Conservation (phyloP, 257 asterid species). For the Nicotiana noctiflora region DNA sequence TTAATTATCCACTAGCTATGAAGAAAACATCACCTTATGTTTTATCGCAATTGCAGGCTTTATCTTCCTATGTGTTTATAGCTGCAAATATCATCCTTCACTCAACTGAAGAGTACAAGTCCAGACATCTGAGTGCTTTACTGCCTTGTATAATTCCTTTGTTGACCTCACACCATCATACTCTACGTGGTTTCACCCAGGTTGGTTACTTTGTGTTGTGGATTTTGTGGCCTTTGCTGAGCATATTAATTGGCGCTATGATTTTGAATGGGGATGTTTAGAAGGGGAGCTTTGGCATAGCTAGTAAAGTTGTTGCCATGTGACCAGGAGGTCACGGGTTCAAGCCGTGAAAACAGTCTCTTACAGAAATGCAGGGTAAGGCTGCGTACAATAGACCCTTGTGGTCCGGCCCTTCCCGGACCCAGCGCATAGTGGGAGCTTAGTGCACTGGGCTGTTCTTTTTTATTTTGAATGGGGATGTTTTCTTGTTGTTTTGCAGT, state of each 20-base stretch:
- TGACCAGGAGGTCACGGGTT: too few relatives aligned
- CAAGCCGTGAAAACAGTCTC: too few relatives aligned
- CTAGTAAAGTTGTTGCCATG: too few relatives aligned
- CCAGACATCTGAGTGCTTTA: slow-evolving; percentile 54
- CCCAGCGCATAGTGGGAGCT: too few relatives aligned
- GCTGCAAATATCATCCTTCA: slow-evolving; percentile 87
- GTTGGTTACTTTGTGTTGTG: slow-evolving; percentile 26
- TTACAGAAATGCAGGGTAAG: too few relatives aligned
- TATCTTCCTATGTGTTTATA: slow-evolving; percentile 81
- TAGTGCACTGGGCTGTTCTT: too few relatives aligned
- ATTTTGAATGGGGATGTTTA: not conserved
- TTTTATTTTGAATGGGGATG: not conserved
- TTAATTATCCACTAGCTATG: not conserved
- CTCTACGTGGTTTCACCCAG: slow-evolving; percentile 92
- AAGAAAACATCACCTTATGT: not conserved
- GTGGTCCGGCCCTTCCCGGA: too few relatives aligned
- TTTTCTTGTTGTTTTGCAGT: slow-evolving; percentile 28
- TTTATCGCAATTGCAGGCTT: slow-evolving; percentile 44
- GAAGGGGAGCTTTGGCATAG: too few relatives aligned
- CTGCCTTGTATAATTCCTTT: slow-evolving; percentile 85
- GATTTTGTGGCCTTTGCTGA: not conserved
- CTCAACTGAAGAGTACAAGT: slow-evolving; percentile 37
- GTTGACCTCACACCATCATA: slow-evolving; percentile 95
- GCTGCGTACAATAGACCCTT: too few relatives aligned
- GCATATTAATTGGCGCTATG: not conserved